Base-by-base conservation (phyloP, 2,329 filamentous ascomycete genomes). In the Trichoderma koningii region DNA sequence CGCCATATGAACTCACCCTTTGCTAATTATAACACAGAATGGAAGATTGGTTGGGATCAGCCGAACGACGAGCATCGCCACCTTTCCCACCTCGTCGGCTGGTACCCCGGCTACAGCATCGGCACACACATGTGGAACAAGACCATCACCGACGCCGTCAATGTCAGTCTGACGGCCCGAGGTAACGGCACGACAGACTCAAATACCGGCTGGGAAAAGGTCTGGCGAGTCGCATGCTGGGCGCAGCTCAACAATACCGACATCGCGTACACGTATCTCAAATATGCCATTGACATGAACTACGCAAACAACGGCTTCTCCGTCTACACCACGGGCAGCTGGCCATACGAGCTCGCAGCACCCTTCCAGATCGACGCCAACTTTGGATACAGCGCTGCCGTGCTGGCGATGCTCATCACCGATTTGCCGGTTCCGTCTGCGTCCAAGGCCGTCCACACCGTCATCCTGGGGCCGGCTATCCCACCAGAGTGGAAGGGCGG, bases 291-390 rank as follows among this genome's bases (percentile, higher is more conserved):
- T 17, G 73, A 78, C 23, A 72, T 77, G 44, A 86, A 86, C 68
- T 80, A 84, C 26, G 83, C 77, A 0, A 73, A 64, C 0, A 86
- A 85, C 68, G 79, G 79, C 2, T 72, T 86, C 34, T 80, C 77
- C 48, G 83, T 85, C 79, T 86, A 86, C 69, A 73, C 68, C 9
- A 23, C 45, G n/a, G 48, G 59, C 48, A 53, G 26, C 48, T 62
- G 59, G 59, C 59, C 59, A 6, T 62, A 62, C 38, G 82, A 76
- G 0, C 70, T 73, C 10, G 72, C 76, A 6, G 72, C 73, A 53
- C 82, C 84, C 1, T 86, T 86, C 68, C 84, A 87, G 74, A 85
- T 86, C 64, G 84, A 87, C 70, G 85, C 83, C 7, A 87, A 87
- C 69, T 86, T 84, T 66, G 84, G 83, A 1, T 72, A 80, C 23